Evolutionary conservation across 2,329 filamentous ascomycete genomes (phyloP), one percentile per base, ranked within the genome.

Genomic region (Clonostachys byssicola): DNA sequence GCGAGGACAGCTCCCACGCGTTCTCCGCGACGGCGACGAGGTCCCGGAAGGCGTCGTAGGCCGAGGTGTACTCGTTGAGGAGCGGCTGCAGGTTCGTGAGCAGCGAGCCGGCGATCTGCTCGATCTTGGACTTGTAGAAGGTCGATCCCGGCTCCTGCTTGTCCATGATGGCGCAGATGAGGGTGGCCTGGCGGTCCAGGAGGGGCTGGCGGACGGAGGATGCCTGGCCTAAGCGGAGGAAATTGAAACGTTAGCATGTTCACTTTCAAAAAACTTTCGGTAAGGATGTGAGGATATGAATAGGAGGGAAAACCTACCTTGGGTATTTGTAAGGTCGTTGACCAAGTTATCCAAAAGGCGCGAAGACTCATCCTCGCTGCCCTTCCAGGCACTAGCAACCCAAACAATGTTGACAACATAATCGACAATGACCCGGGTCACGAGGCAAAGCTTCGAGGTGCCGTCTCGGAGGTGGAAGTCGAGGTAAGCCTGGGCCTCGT

Each of bases 1-100:
- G 67, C 40, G 67, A 67, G 2, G 74, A 74, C 5, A 77, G 57
- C 34, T 71, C 67, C 64, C 73, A 73, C 1, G 71, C 71, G 12
- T 60, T 54, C 47, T 66, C 63, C 43, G 67, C 60, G 23, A 79
- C 64, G 45, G 51, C 51, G 51, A 66, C 63, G 23, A 78, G 65
- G 47, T 77, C 75, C 41, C 60, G 60, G 45, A 63, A 65, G 12
- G 74, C 72, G 5, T 62, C 60, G 5, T 60, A 47, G 1, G 66
- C 12, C 40, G 16, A 30, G 20, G 44, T 35, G 10, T 12, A 5
- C 10, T 36, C 12, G 49, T 74, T 68, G 12, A 71, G 55, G 1
- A 77, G 56, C 2, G 72, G 69, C 46, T 62, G 55, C 9, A 71
- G 56, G 54, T 63, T 66, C 45, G 61, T 54, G 6, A 67, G 51